A percentile compares a stretch with the other conserved stretches of the same genome.
Evolutionary conservation across 140 eudicot genomes (phyloP).

Genomic region (Erigeron philadelphicus): DNA sequence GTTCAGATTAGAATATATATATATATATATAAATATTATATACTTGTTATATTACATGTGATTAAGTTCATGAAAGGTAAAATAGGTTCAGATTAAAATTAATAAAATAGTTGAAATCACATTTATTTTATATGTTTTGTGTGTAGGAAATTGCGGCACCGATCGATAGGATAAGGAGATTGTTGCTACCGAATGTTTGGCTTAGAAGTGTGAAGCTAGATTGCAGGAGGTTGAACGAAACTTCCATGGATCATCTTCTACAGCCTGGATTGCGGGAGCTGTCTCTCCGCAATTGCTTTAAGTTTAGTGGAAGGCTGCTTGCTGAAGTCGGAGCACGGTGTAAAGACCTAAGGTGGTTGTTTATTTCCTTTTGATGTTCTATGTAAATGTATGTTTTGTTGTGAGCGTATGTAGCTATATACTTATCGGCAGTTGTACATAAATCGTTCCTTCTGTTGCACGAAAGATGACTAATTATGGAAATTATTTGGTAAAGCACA

Average conservation of each 20-base stretch:
- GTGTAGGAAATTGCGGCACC: constrained; percentile 71
- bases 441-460: constrained; percentile 7
- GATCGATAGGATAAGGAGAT: constrained; percentile 46
- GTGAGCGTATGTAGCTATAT: neutral
- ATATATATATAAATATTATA: no score
- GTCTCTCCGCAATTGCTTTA: constrained; percentile 71
- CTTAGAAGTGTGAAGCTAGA: constrained; percentile 66
- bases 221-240: constrained; percentile 69
- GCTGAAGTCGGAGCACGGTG: constrained; percentile 66
- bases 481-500: constrained; percentile 9
- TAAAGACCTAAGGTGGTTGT: constrained; percentile 56
- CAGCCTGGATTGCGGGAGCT: constrained; percentile 70
- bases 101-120: no score
- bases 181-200: constrained; percentile 54
- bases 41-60: neutral
- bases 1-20: no score
- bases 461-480: neutral
- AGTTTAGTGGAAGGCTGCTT: constrained; percentile 70
- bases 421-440: neutral
- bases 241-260: constrained; percentile 50
- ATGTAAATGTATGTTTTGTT: neutral
- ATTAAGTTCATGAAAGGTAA: neutral
- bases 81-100: no score
- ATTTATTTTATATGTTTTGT: neutral
- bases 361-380: neutral